Evolutionary conservation across 805 yeast species (phyloP).

Genomic region (Pichia deserticola): DNA sequence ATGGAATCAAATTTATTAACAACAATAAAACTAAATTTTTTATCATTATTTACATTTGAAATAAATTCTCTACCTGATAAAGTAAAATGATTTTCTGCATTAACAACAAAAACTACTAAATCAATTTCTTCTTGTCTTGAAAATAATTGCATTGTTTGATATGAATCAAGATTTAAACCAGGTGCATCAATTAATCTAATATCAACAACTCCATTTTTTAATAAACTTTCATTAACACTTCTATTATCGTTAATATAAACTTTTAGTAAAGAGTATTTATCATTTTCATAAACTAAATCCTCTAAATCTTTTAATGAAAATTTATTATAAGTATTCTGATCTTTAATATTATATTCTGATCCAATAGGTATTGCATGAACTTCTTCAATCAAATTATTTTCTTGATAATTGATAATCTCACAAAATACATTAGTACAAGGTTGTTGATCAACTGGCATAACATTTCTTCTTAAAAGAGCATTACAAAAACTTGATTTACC

Average conservation of each 20-base stretch:
- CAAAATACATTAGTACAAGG: constrained; percentile 97
- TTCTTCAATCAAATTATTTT: constrained; percentile 71
- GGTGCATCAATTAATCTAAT: constrained; percentile 95
- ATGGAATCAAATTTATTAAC: constrained; percentile 89
- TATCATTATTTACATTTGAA: constrained; percentile 82
- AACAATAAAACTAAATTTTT: constrained; percentile 86
- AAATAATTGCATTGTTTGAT: constrained; percentile 90
- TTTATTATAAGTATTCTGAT: constrained; percentile 59
- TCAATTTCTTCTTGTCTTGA: constrained; percentile 97
- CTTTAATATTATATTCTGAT: constrained; percentile 39
- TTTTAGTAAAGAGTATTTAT: constrained; percentile 62
- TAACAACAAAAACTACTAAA: constrained; percentile 89
- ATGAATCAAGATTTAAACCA: constrained; percentile 87
- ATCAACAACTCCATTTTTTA: constrained; percentile 87
- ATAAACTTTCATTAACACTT: constrained; percentile 55
- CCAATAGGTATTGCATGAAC: constrained; percentile 83
- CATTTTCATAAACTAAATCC: constrained; percentile 66
- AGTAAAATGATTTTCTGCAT: constrained; percentile 94
- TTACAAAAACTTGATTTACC: constrained; percentile 97
- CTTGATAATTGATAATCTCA: constrained; percentile 81
- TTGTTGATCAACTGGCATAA: constrained; percentile 93
- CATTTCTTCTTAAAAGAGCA: constrained; percentile 66
- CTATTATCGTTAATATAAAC: constrained; percentile 78
- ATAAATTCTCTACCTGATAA: constrained; percentile 91
- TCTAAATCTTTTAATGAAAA: constrained; percentile 50